Evolutionary conservation across 2,329 filamentous ascomycete species (phyloP).

Genomic region (Apiospora rasikravindrae): DNA sequence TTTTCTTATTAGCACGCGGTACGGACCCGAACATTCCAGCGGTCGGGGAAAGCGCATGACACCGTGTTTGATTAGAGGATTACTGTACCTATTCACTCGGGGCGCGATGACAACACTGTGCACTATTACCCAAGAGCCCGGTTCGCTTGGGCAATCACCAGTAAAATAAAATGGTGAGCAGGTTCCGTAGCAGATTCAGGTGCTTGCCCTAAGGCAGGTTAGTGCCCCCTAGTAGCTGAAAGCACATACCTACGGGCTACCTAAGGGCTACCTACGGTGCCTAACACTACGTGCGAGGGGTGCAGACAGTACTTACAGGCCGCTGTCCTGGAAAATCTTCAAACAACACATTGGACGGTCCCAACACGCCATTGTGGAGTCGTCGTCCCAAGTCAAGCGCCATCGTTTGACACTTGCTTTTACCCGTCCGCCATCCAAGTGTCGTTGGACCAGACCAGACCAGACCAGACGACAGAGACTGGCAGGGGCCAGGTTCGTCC

Average conservation of each 20-base stretch:
- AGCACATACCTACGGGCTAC: background rate
- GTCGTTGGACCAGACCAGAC: background rate
- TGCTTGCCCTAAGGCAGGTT: constrained; percentile 7
- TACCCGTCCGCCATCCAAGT: constrained; percentile 4
- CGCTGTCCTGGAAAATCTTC: background rate
- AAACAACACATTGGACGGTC: constrained; percentile 10
- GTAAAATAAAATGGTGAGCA: background rate
- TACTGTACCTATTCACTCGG: constrained; percentile 2
- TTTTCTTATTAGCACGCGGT: background rate
- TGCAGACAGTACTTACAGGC: too few relatives aligned
- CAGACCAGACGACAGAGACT: background rate
- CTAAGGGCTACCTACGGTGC: too few relatives aligned
- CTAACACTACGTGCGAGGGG: too few relatives aligned
- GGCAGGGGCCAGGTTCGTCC: background rate
- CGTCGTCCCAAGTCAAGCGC: constrained; percentile 15
- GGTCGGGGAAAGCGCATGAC: background rate
- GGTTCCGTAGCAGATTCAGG: background rate
- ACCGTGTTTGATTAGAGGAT: background rate
- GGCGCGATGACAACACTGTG: background rate
- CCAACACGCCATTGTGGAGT: constrained; percentile 15
- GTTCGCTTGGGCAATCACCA: background rate
- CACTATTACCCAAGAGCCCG: constrained; percentile 11
- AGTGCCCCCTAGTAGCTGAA: background rate
- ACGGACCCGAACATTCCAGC: background rate
- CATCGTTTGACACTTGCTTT: constrained; percentile 16